These are phyloP conservation scores for Paramecium sexaurelia DNA, from an alignment of 73 alveolate genomes.

Conservation along the genomic window DNA sequence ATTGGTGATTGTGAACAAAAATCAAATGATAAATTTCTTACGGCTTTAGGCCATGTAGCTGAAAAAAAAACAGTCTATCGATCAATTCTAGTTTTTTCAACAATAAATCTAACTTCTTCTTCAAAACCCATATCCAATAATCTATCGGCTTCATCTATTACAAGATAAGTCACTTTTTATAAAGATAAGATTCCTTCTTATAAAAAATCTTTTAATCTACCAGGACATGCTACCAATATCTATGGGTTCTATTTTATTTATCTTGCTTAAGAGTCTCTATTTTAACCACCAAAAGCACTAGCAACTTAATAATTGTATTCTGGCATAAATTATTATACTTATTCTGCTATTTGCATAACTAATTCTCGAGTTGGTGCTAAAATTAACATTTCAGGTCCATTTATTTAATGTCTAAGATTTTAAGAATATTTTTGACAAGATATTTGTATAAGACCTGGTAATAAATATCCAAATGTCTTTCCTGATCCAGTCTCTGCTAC, in stretches of 20 bases:
- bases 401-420: constrained; percentile 16
- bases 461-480: constrained; percentile 78
- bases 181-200: constrained; percentile 68
- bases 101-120: constrained; percentile 74
- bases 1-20: constrained; percentile 72
- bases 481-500: constrained; percentile 85
- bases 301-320: constrained; percentile 68
- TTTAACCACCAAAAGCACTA: constrained; percentile 80
- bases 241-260: constrained; percentile 72
- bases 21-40: constrained; percentile 75
- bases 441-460: constrained; percentile 78
- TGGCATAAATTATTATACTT: constrained; percentile 70
- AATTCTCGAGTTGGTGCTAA: constrained; percentile 85
- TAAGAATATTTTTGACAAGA: not conserved
- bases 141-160: constrained; percentile 88
- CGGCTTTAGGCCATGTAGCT: constrained; percentile 83
- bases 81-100: constrained; percentile 72
- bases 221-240: constrained; percentile 84
- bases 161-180: constrained; percentile 75
- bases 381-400: constrained; percentile 78
- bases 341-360: constrained; percentile 74
- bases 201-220: constrained; percentile 79
- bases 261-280: constrained; percentile 72
- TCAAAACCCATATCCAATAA: constrained; percentile 85
- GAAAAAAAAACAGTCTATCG: constrained; percentile 76